Percentiles rank a stretch among this genome's conserved stretches.
Evolutionary conservation across 192 early-diverging fungal genomes (phyloP).

Genomic region (Physocladia obscura): DNA sequence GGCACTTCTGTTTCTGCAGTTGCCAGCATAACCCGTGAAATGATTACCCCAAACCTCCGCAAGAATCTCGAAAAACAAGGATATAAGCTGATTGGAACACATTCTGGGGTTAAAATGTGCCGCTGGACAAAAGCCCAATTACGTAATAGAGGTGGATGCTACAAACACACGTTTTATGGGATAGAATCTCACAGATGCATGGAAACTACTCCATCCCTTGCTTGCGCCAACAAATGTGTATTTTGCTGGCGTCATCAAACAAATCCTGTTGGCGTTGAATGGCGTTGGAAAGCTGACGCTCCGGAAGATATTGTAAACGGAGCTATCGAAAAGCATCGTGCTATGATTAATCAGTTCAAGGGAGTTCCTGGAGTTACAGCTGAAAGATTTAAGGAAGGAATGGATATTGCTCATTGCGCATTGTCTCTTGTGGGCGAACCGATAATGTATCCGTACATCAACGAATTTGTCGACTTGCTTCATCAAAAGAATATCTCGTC

Average conservation of each 20-base stretch:
- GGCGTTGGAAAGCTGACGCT: constrained; percentile 72
- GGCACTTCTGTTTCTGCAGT: constrained; percentile 20
- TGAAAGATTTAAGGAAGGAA: constrained; percentile 72
- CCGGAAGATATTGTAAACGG: constrained; percentile 67
- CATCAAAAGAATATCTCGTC: constrained; percentile 68
- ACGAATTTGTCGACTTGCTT: constrained; percentile 67
- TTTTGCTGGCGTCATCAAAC: constrained; percentile 71
- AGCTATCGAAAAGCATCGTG: constrained; percentile 67
- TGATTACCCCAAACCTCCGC: constrained; percentile 70
- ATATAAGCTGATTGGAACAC: constrained; percentile 70
- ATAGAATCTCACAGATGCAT: constrained; percentile 74
- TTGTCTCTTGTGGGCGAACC: constrained; percentile 66
- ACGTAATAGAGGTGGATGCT: constrained; percentile 70
- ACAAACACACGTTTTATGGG: constrained; percentile 77
- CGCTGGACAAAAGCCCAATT: constrained; percentile 78
- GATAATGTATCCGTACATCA: constrained; percentile 73
- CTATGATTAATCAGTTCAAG: constrained; percentile 74
- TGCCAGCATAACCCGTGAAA: constrained; percentile 54
- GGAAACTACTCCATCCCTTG: constrained; percentile 74
- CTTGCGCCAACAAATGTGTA: constrained; percentile 73
- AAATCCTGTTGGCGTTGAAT: constrained; percentile 72
- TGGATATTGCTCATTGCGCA: constrained; percentile 64
- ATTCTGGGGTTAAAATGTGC: constrained; percentile 74
- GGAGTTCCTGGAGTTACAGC: constrained; percentile 74
- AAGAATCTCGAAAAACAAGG: constrained; percentile 72